Evolutionary conservation across 768 basidiomycete genomes (phyloP).

Genomic region (Collybia nuda): DNA sequence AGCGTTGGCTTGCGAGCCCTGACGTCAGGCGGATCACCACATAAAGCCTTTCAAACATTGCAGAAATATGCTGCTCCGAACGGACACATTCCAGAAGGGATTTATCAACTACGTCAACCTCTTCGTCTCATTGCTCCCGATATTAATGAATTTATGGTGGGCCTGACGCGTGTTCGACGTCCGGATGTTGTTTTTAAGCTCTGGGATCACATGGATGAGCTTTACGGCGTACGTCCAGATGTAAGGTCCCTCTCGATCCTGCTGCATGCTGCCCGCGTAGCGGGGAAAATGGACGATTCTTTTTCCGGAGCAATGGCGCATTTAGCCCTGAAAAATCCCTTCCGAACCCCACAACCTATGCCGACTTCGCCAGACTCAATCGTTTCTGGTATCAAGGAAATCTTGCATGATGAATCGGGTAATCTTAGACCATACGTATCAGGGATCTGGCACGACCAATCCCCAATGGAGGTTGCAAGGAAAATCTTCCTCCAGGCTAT

Average conservation of each 20-base stretch:
- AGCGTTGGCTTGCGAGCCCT: constrained; percentile 51
- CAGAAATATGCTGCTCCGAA: constrained; percentile 32
- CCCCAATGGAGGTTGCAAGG: constrained; percentile 48
- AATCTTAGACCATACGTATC: constrained; percentile 25
- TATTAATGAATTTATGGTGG: constrained; percentile 43
- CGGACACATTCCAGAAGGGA: not conserved
- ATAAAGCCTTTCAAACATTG: constrained; percentile 50
- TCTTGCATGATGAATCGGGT: constrained; percentile 21
- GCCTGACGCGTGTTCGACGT: constrained; percentile 50
- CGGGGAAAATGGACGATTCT: constrained; percentile 49
- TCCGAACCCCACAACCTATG: constrained; percentile 18
- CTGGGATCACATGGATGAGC: constrained; percentile 62
- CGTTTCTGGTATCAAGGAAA: not conserved
- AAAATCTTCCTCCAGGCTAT: constrained; percentile 55
- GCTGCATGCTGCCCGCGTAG: constrained; percentile 57
- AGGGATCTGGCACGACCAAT: constrained; percentile 44
- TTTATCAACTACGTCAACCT: constrained; percentile 4
- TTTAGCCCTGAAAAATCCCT: constrained; percentile 35
- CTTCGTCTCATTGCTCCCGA: constrained; percentile 15
- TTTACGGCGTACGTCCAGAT: constrained; percentile 62
- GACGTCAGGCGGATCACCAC: constrained; percentile 39
- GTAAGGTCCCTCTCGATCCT: constrained; percentile 56
- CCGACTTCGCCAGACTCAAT: constrained; percentile 1
- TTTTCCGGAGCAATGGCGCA: constrained; percentile 50
- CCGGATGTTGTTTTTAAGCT: constrained; percentile 65